Conservation (phyloP, 1,284 basidiomycete species). For the Ganoderma multipileum region DNA sequence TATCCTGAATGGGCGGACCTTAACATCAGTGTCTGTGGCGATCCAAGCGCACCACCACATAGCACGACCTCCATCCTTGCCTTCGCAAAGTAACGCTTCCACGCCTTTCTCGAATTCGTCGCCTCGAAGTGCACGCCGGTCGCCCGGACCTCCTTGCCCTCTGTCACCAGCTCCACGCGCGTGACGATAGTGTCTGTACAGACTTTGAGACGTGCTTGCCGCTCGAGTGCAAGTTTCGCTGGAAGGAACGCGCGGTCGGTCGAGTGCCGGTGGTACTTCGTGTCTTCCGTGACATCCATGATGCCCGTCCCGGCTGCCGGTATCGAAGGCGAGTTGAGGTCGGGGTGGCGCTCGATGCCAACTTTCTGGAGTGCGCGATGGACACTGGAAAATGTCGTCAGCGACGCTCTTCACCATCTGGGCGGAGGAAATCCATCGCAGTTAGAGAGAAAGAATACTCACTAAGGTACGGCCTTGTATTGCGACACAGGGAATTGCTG, state of each 20-base stretch:
- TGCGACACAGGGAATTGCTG: conserved; percentile 14
- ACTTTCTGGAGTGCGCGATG: conserved; percentile 13
- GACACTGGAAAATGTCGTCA: conserved; percentile 17
- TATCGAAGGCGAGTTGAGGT: conserved; percentile 38
- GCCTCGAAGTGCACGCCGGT: conserved; percentile 28
- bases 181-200: conserved; percentile 38
- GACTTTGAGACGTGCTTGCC: conserved; percentile 35
- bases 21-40: conserved; percentile 43
- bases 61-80: conserved; percentile 42
- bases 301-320: conserved; percentile 34
- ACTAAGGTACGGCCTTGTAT: conserved; percentile 13
- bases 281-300: conserved; percentile 37
- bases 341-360: conserved; percentile 36
- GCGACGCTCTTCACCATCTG: background rate
- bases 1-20: conserved; percentile 32
- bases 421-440: background rate
- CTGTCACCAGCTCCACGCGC: conserved; percentile 18
- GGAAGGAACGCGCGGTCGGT: conserved; percentile 41
- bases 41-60: conserved; percentile 41
- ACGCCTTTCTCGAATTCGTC: conserved; percentile 13
- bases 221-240: conserved; percentile 23
- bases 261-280: conserved; percentile 33
- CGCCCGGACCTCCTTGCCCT: conserved; percentile 12
- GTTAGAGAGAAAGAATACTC: background rate
- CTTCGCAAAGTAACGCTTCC: conserved; percentile 23